Percentiles rank a stretch among this genome's conserved stretches.
phyloP scores from a whole-genome alignment of 1,139 yeast genomes.

The Candida frijolesensis region DNA sequence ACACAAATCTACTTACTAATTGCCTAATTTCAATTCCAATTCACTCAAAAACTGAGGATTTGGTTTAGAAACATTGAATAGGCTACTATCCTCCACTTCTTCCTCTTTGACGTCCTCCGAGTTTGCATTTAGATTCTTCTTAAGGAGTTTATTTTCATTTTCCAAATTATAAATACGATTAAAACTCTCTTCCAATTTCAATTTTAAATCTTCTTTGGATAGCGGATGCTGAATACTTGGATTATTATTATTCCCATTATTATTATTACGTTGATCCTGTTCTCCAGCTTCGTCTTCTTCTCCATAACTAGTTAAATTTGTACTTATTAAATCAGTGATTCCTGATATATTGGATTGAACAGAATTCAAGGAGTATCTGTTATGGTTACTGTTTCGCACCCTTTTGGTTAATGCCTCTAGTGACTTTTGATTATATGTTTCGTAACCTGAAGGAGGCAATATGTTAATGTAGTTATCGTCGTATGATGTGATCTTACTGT shows the following conservation, averaged over 20 bases:
- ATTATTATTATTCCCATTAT: constrained; percentile 1
- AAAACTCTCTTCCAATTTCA: constrained; percentile 43
- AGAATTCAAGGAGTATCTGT: constrained; percentile 43
- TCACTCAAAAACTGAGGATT: constrained; percentile 6
- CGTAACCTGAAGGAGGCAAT: constrained; percentile 25
- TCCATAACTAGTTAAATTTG: constrained; percentile 40
- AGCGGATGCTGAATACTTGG: constrained; percentile 12
- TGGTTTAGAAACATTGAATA: background rate
- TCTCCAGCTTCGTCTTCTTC: constrained; percentile 21
- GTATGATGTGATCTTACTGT: constrained; percentile 17
- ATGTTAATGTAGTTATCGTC: constrained; percentile 35
- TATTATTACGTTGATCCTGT: constrained; percentile 5
- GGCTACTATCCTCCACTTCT: constrained; percentile 3
- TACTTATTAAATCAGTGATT: constrained; percentile 41
- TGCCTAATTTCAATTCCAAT: constrained; percentile 4
- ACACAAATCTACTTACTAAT: background rate
- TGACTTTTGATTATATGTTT: constrained; percentile 39
- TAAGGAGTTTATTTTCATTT: constrained; percentile 29
- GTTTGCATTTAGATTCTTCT: constrained; percentile 10
- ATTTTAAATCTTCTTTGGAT: constrained; percentile 37
- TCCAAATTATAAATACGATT: constrained; percentile 39
- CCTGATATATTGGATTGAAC: constrained; percentile 46
- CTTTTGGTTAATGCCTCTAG: constrained; percentile 30
- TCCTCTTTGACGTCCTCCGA: background rate
- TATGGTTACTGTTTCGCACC: constrained; percentile 9